Conservation (phyloP, 352 stramenopile genomes). For the Phytophthora foliorum region DNA sequence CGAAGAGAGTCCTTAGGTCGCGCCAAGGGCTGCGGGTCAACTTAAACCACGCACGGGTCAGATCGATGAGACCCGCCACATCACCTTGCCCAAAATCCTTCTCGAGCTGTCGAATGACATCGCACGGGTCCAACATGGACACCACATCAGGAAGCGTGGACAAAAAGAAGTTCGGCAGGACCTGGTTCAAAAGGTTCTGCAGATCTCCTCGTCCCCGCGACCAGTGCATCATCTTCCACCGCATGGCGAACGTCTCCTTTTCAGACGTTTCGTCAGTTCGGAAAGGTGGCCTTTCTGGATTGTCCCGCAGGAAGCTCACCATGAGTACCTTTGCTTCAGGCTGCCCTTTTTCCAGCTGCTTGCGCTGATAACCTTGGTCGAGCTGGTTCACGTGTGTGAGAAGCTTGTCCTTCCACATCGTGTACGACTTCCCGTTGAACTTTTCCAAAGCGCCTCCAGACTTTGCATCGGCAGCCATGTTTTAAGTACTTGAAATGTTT, state of each 20-base stretch:
- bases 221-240: slow-evolving; percentile 16
- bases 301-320: slow-evolving; percentile 11
- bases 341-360: slow-evolving; percentile 25
- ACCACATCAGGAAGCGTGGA: slow-evolving; percentile 9
- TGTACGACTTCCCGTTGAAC: slow-evolving; percentile 26
- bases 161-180: slow-evolving; percentile 18
- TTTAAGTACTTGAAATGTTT: slow-evolving; percentile 22
- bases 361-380: slow-evolving; percentile 20
- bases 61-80: too few relatives aligned
- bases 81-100: too few relatives aligned
- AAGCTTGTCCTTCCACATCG: slow-evolving; percentile 29
- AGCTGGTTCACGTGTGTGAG: slow-evolving; percentile 24
- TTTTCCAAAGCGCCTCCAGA: slow-evolving; percentile 5
- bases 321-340: slow-evolving; percentile 19
- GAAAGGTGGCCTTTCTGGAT: slow-evolving; percentile 3
- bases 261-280: not conserved
- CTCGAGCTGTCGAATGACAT: slow-evolving; percentile 14
- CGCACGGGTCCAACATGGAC: slow-evolving; percentile 17
- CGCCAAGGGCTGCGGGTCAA: too few relatives aligned
- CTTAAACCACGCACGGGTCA: too few relatives aligned
- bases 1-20: too few relatives aligned
- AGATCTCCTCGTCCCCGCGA: slow-evolving; percentile 2
- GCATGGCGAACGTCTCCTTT: slow-evolving; percentile 2
- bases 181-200: slow-evolving; percentile 26
- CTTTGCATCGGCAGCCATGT: slow-evolving; percentile 22